phyloP scores from a whole-genome alignment of 768 basidiomycete genomes.

The Macrolepiota dolichaula region DNA sequence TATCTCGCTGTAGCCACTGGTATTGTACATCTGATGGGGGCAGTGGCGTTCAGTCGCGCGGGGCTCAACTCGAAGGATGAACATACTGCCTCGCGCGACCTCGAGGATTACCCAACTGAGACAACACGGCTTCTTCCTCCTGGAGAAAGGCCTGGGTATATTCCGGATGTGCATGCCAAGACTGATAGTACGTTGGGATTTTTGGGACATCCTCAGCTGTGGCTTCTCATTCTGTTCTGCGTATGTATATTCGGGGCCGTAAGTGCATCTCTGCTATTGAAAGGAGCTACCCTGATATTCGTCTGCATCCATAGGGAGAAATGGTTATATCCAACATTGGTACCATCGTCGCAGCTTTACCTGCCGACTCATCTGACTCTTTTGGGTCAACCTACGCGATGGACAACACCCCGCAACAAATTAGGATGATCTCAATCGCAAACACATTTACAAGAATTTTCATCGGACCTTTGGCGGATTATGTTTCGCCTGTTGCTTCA shows the following conservation, averaged over 20 bases:
- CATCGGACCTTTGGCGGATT: constrained; percentile 69
- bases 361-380: constrained; percentile 23
- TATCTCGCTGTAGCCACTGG: constrained; percentile 58
- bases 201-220: constrained; percentile 56
- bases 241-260: constrained; percentile 66
- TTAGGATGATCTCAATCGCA: constrained; percentile 63
- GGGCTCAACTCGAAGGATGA: constrained; percentile 8
- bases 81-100: neutral
- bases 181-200: constrained; percentile 35
- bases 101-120: constrained; percentile 21
- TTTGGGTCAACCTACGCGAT: constrained; percentile 13
- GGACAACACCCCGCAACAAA: constrained; percentile 55
- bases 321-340: constrained; percentile 86
- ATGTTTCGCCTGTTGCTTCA: constrained; percentile 59
- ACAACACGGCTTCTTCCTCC: constrained; percentile 27
- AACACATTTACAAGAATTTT: constrained; percentile 72
- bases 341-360: constrained; percentile 67
- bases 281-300: neutral
- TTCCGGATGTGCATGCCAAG: constrained; percentile 7
- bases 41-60: constrained; percentile 25
- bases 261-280: constrained; percentile 25
- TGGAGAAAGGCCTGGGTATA: neutral
- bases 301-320: constrained; percentile 46
- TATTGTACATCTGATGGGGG: constrained; percentile 51
- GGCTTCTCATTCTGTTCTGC: constrained; percentile 53